Evolutionary conservation across 2,329 filamentous ascomycete species (phyloP).

Genomic region (Emmonsia crescens): DNA sequence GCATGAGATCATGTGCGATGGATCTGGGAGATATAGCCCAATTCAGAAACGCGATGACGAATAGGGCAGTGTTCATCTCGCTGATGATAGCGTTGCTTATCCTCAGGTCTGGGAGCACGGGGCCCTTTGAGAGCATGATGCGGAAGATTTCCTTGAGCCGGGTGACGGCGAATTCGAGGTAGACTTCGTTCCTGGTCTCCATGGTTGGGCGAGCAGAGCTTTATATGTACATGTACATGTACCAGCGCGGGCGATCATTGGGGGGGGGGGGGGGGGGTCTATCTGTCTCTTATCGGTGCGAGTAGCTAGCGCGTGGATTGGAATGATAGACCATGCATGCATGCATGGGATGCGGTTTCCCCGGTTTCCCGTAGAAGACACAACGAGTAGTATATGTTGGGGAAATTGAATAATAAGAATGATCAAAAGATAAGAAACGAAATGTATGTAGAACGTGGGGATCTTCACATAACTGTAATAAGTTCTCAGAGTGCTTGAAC

Average conservation of each 20-base stretch:
- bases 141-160: neutral
- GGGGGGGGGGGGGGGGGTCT: no score
- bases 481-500: no score
- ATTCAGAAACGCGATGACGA: conserved; percentile 3
- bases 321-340: neutral
- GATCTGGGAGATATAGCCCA: conserved; percentile 2
- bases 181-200: neutral
- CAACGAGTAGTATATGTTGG: neutral
- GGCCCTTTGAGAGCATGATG: neutral
- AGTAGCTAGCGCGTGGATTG: no score
- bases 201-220: neutral
- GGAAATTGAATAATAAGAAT: neutral
- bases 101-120: conserved; percentile 1
- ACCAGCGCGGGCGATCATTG: neutral
- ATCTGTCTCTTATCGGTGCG: neutral
- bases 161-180: neutral
- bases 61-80: neutral
- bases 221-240: no score
- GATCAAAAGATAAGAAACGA: neutral
- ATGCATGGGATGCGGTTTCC: no score
- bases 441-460: neutral
- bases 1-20: conserved; percentile 2
- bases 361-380: no score
- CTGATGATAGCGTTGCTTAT: conserved; percentile 12
- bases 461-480: neutral